These are phyloP conservation scores for maize (Zea mays) DNA, from an alignment of 176 grass and related monocot species.

Conservation along the genomic window DNA sequence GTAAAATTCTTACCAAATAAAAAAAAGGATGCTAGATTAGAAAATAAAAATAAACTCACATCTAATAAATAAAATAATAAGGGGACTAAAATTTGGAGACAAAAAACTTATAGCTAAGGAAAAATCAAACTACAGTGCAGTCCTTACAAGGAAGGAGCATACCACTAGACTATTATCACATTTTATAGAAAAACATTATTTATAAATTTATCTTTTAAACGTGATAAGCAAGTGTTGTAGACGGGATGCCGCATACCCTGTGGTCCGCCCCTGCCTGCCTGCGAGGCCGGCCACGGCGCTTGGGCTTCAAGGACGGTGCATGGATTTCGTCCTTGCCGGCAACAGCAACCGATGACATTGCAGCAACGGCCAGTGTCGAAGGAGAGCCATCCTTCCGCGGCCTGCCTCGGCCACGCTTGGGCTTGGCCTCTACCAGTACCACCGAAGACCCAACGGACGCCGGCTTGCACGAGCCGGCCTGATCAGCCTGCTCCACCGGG, in stretches of 20 bases:
- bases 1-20: too few species aligned
- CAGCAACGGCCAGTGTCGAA: not conserved
- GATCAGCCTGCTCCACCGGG: not conserved
- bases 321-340: not conserved
- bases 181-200: too few species aligned
- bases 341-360: not conserved
- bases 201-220: too few species aligned
- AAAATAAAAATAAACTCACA: too few species aligned
- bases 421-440: not conserved
- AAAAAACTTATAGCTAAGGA: too few species aligned
- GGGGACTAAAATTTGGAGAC: too few species aligned
- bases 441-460: not conserved
- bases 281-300: slow-evolving; percentile 22
- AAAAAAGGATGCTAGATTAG: not conserved
- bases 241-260: too few species aligned
- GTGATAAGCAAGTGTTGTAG: not conserved
- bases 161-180: too few species aligned
- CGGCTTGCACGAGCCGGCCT: not conserved
- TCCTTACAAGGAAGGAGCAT: not conserved
- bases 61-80: too few species aligned
- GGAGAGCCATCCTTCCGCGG: slow-evolving; percentile 24
- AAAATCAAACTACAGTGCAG: not conserved
- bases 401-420: slow-evolving; percentile 34
- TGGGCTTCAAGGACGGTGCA: not conserved
- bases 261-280: not conserved